These are phyloP conservation scores for Taxillus chinensis DNA, from an alignment of 164 flowering plant genomes.

Conservation along the genomic window DNA sequence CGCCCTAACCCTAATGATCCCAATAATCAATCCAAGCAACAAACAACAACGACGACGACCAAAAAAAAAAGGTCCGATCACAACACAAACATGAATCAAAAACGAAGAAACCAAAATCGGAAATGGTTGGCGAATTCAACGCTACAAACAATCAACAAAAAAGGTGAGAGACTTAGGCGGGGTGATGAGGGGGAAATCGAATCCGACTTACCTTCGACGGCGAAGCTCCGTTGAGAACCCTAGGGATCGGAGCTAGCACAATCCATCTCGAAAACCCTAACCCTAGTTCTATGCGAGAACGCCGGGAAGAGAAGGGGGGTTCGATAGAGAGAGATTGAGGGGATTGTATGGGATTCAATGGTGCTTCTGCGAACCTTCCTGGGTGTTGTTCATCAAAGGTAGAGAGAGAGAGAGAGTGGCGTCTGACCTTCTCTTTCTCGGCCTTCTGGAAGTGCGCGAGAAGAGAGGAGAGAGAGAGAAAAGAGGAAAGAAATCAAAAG, in stretches of 20 bases:
- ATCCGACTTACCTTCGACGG: neutral
- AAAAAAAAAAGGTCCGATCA: neutral
- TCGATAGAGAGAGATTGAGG: neutral
- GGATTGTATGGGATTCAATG: neutral
- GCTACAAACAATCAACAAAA: too few species aligned
- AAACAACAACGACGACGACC: neutral
- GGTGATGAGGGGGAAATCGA: neutral
- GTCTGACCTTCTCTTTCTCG: slow-evolving; percentile 5
- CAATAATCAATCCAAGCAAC: slow-evolving; percentile 1
- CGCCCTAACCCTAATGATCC: slow-evolving; percentile 38
- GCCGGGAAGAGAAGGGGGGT: neutral
- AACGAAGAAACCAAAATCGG: too few species aligned
- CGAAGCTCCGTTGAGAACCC: slow-evolving; percentile 24
- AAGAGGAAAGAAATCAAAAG: neutral
- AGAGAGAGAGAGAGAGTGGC: neutral
- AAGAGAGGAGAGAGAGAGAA: too few species aligned
- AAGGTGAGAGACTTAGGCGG: neutral
- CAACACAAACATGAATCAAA: neutral
- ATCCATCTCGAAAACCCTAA: slow-evolving; percentile 8
- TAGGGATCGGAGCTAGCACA: neutral
- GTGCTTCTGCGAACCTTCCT: too few species aligned
- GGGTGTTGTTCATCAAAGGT: too few species aligned
- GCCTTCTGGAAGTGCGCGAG: neutral
- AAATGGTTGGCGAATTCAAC: too few species aligned
- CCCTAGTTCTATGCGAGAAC: neutral